These are phyloP conservation scores for Sindora glabra DNA, from an alignment of 306 rosid genomes.

Conservation along the genomic window DNA sequence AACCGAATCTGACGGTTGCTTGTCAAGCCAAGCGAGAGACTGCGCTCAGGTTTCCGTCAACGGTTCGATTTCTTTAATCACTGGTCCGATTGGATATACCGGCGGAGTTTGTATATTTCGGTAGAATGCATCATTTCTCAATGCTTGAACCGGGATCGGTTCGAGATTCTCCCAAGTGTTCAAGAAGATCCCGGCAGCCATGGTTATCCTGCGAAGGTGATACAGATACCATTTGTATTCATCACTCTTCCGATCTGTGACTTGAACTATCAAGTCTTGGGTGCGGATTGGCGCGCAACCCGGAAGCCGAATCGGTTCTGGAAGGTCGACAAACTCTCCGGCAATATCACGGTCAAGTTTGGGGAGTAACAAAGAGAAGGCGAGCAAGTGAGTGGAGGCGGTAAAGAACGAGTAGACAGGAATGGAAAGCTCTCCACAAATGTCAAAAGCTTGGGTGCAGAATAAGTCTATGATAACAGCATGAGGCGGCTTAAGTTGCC, in stretches of 20 bases:
- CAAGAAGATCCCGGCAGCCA: slow-evolving; percentile 21
- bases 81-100: slow-evolving; percentile 20
- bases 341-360: slow-evolving; percentile 20
- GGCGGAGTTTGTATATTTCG: slow-evolving; percentile 3
- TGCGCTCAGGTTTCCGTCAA: not conserved
- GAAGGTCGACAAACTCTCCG: slow-evolving; percentile 35
- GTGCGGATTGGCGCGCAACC: slow-evolving; percentile 21
- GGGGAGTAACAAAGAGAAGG: slow-evolving; percentile 23
- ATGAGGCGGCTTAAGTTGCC: slow-evolving; percentile 10
- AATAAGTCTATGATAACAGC: slow-evolving; percentile 32
- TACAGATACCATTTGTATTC: slow-evolving; percentile 22
- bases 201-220: slow-evolving; percentile 18
- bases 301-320: slow-evolving; percentile 25
- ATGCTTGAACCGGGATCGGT: slow-evolving; percentile 13
- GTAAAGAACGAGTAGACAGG: slow-evolving; percentile 29
- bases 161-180: slow-evolving; percentile 40
- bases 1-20: slow-evolving; percentile 30
- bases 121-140: slow-evolving; percentile 19
- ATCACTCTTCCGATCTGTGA: slow-evolving; percentile 8
- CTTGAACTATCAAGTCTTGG: slow-evolving; percentile 23
- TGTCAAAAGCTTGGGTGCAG: slow-evolving; percentile 34
- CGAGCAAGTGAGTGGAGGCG: slow-evolving; percentile 21
- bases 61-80: slow-evolving; percentile 17
- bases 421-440: slow-evolving; percentile 24
- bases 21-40: slow-evolving; percentile 33